Evolutionary conservation across 2,329 filamentous ascomycete species (phyloP).

Genomic region (Colletotrichum chrysophilum): DNA sequence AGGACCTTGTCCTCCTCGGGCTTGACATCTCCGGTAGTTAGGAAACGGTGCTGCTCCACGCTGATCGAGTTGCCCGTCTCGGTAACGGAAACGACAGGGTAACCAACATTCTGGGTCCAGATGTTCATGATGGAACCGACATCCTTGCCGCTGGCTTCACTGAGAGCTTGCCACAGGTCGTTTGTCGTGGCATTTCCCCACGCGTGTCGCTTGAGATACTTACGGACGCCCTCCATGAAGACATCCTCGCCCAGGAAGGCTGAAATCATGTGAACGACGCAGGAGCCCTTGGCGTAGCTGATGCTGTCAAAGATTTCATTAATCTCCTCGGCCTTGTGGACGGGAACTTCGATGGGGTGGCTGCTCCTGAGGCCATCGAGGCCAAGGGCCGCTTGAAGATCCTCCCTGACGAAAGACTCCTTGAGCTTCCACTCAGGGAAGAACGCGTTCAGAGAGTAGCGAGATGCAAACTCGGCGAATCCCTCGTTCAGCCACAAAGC

Average conservation of each 20-base stretch:
- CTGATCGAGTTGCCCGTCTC: constrained; percentile 74
- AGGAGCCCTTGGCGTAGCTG: constrained; percentile 96
- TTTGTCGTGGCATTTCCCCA: constrained; percentile 93
- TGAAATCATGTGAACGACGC: constrained; percentile 95
- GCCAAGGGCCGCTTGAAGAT: constrained; percentile 83
- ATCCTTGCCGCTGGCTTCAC: constrained; percentile 88
- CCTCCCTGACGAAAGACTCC: constrained; percentile 94
- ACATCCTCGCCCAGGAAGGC: constrained; percentile 91
- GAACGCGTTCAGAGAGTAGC: constrained; percentile 88
- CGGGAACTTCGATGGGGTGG: constrained; percentile 94
- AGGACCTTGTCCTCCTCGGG: constrained; percentile 89
- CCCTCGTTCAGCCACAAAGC: constrained; percentile 96
- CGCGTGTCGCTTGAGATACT: constrained; percentile 95
- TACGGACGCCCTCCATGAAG: constrained; percentile 90
- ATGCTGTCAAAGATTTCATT: constrained; percentile 99
- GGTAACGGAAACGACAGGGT: constrained; percentile 86
- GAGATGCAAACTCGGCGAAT: constrained; percentile 62
- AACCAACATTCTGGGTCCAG: constrained; percentile 97
- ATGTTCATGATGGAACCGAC: constrained; percentile 91
- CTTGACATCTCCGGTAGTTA: constrained; percentile 90
- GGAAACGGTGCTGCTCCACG: constrained; percentile 93
- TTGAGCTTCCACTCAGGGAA: constrained; percentile 99
- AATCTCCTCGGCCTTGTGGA: constrained; percentile 94
- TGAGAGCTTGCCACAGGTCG: constrained; percentile 88
- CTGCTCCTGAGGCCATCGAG: constrained; percentile 93